Base-by-base conservation (phyloP, 2,329 filamentous ascomycete species). In the Trichoderma harzianum region DNA sequence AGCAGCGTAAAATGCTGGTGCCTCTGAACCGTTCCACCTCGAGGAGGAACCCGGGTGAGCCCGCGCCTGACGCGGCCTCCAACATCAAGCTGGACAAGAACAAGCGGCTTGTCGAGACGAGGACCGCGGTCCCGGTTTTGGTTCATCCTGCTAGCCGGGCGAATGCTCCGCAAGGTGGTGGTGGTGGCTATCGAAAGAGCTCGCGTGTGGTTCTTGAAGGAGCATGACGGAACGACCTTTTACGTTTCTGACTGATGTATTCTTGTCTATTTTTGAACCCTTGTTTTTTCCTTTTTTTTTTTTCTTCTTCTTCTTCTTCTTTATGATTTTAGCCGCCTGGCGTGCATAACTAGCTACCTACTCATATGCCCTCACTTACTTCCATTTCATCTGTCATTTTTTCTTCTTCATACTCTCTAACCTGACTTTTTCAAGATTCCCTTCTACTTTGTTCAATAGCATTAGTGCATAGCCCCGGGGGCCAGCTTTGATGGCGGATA, bases 1-100 rank as follows among this genome's bases (percentile, higher is more conserved):
- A 89, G 79, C 90, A 92, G 78, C 84, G 87, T 21, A 85, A 87
- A 76, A 81, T 91, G 73, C 81, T 91, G 21, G 84, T 86, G n/a
- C 88, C 88, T 14, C 79, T 89, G 51, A 83, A 85, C 80, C 26
- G 79, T 75, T 66, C 76, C 71, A 30, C 24, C 77, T 75, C 66
- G 75, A 74, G 24, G 72, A 73, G 77, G 63, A 74, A 75, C 7
- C 28, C 57, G 0, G 47, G 57, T 5, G 34, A 65, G 28, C 12
- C 61, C 57, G 65, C 53, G 11, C 43, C 72, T 11, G 65, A 73
- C 16, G 72, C 53, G 21, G 69, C 71, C 6, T 32, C 61, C 7
- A 21, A 24, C 32, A 58, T 72, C 28, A 53, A 39, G n/a, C 28
- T 58, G 30, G 63, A 53, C n/a, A 43, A 60, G 39, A 78, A 75